Conservation (phyloP, 2,329 filamentous ascomycete species). For the Penicillium glabrum region DNA sequence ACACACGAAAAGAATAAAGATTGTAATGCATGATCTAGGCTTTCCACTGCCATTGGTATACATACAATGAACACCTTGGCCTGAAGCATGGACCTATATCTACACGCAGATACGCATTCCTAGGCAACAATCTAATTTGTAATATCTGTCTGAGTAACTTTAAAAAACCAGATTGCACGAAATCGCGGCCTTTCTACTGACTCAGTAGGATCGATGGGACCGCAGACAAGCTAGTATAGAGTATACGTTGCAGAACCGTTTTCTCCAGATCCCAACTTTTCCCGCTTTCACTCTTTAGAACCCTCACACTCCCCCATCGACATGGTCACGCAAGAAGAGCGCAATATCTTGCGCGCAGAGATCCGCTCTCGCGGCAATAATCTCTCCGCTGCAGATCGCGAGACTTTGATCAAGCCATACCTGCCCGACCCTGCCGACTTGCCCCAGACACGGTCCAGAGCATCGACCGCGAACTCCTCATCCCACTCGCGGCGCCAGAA, state of each 20-base stretch:
- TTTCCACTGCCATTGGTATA: background rate
- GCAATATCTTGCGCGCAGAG: conserved; percentile 40
- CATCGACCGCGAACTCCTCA: conserved; percentile 12
- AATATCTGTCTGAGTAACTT: background rate
- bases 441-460: conserved; percentile 7
- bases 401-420: conserved; percentile 47
- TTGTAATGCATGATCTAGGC: background rate
- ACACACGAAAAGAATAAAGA: too few relatives aligned
- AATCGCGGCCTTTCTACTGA: background rate
- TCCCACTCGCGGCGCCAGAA: conserved; percentile 25
- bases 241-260: background rate
- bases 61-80: background rate
- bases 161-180: background rate
- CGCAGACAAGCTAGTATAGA: background rate
- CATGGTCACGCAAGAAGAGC: conserved; percentile 36
- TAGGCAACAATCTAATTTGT: background rate
- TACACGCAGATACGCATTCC: background rate
- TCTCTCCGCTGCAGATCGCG: conserved; percentile 49
- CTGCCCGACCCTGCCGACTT: conserved; percentile 48
- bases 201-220: background rate
- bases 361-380: conserved; percentile 39
- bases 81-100: background rate
- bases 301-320: background rate
- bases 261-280: background rate
- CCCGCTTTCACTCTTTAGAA: conserved; percentile 6